Evolutionary conservation across 371 early-diverging fungal species (phyloP).

Genomic region (Mortierella sp.): DNA sequence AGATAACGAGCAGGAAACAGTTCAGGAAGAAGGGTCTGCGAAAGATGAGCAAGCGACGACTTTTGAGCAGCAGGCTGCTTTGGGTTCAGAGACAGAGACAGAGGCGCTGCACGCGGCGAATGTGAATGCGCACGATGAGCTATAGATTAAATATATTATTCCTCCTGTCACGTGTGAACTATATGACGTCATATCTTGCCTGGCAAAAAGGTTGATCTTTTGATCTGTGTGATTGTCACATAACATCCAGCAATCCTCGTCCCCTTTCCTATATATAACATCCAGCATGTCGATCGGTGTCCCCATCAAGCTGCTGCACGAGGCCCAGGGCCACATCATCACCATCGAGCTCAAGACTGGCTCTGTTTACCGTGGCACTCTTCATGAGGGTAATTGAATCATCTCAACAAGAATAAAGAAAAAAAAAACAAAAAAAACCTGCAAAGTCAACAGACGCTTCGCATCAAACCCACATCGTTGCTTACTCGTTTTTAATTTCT

Average conservation of each 20-base stretch:
- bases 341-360: slow-evolving; percentile 96
- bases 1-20: slow-evolving; percentile 6
- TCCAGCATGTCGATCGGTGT: slow-evolving; percentile 89
- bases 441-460: too few species aligned
- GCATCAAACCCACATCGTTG: too few species aligned
- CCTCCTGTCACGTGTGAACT: too few species aligned
- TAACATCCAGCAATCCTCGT: too few species aligned
- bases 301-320: slow-evolving; percentile 96
- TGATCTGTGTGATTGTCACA: not conserved
- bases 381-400: slow-evolving; percentile 80
- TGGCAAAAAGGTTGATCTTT: slow-evolving; percentile 16
- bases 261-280: slow-evolving; percentile 5
- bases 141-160: too few species aligned
- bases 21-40: slow-evolving; percentile 6
- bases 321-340: slow-evolving; percentile 96
- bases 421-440: not conserved
- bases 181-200: slow-evolving; percentile 18
- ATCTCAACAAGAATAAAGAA: not conserved
- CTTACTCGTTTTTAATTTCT: slow-evolving; percentile 1
- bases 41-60: slow-evolving; percentile 7
- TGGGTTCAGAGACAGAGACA: slow-evolving; percentile 7
- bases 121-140: too few species aligned
- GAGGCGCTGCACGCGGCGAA: too few species aligned
- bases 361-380: slow-evolving; percentile 92
- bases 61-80: slow-evolving; percentile 47